Evolutionary conservation across 805 yeast species (phyloP), one percentile per base, ranked within the genome.

Genomic region (Zygosaccharomyces rouxii): DNA sequence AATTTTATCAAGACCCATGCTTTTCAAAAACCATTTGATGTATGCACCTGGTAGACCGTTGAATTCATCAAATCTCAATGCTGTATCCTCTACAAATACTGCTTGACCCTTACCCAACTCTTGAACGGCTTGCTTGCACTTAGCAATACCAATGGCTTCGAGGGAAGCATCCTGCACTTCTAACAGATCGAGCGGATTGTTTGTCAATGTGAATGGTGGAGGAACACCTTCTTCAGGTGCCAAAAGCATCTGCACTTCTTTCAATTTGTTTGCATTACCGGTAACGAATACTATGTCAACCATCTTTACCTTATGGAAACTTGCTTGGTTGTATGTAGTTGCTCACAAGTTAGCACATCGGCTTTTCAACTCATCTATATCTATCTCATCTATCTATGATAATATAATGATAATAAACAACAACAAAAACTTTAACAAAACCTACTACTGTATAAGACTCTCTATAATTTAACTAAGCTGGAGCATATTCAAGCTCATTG

Each of bases 31-130:
- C 99, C 99, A 92, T 68, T 92, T 92, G 68, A 82, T 79, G 56
- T 89, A 88, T 1, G 98, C 98, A 21, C 99, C 99, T 3, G 99
- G 99, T 43, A 94, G 76, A 13, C 82, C 84, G 45, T 86, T 82
- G 62, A 84, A 75, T 1, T 95, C 96, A 43, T 77, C 77, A 67
- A 86, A 94, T 3, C 85, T 87, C 35, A 94, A 76, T 44, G 96
- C 90, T 0, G 99, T 94, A 60, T 94, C 99, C 64, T 94, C 99
- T 3, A 90, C 97, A 49, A 94, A 74, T 0, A 89, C 97, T 0
- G 98, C 92, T 0, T 48, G 52, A 5, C 95, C 94, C 2, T 73
- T 64, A 3, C 79, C 68, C 7, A 78, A 62, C 10, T 66, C 61
- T 5, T 92, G 85, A 2, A 96, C 96, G 10, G 82, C 75, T 58